Percentiles rank a stretch among this genome's conserved stretches.
phyloP scores from a whole-genome alignment of 768 basidiomycete species.

The Punctularia strigosozonata region DNA sequence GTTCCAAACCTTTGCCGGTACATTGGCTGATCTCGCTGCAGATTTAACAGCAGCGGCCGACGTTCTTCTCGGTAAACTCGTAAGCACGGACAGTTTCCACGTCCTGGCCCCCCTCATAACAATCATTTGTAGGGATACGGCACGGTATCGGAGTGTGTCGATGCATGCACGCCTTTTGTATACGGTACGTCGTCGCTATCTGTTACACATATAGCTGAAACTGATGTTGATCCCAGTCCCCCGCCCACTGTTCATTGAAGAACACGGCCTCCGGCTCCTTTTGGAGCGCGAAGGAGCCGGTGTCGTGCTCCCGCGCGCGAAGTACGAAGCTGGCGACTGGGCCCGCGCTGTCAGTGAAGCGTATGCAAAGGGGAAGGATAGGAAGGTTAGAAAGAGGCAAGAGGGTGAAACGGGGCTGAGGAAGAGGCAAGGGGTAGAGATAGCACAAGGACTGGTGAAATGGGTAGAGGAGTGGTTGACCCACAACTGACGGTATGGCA shows the following conservation, averaged over 20 bases:
- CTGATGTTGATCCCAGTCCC: conserved; percentile 34
- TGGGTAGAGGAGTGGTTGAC: conserved; percentile 31
- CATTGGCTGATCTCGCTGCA: too few relatives aligned
- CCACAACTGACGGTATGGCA: too few relatives aligned
- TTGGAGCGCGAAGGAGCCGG: conserved; percentile 56
- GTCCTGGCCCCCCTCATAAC: too few relatives aligned
- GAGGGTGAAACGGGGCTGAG: conserved; percentile 31
- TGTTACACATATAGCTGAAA: background rate
- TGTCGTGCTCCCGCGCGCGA: conserved; percentile 49
- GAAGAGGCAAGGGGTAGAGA: conserved; percentile 27
- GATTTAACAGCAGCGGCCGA: conserved; percentile 66
- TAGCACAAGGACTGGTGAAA: conserved; percentile 35
- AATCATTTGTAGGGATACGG: conserved; percentile 53
- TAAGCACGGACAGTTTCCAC: conserved; percentile 24
- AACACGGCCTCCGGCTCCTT: conserved; percentile 59
- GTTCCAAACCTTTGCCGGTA: too few relatives aligned
- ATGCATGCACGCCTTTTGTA: conserved; percentile 66
- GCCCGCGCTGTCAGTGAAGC: conserved; percentile 46
- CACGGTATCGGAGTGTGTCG: conserved; percentile 70
- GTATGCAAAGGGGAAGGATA: conserved; percentile 32
- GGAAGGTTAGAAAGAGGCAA: conserved; percentile 35
- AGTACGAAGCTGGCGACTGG: conserved; percentile 71
- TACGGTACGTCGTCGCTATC: conserved; percentile 36
- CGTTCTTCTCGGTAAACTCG: conserved; percentile 69
- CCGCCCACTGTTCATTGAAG: conserved; percentile 71